Evolutionary conservation across 2,329 filamentous ascomycete species (phyloP).

Genomic region (Didymella keratinophila): DNA sequence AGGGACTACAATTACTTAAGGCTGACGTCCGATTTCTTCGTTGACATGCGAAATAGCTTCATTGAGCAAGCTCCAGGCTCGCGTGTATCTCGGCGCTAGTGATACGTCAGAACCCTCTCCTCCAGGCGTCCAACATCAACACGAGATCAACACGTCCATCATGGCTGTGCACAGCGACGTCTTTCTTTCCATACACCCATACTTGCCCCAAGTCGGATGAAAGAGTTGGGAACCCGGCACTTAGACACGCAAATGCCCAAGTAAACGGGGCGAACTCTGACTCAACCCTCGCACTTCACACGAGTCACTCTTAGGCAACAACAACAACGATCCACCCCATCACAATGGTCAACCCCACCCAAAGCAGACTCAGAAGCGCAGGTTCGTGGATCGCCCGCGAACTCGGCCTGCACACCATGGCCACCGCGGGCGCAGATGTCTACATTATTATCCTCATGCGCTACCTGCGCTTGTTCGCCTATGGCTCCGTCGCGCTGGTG

Average conservation of each 20-base stretch:
- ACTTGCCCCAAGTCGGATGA: background rate
- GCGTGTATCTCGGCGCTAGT: background rate
- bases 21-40: too few relatives aligned
- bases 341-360: background rate
- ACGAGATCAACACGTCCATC: slow-evolving; percentile 8
- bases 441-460: slow-evolving; percentile 49
- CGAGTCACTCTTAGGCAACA: slow-evolving; percentile 1
- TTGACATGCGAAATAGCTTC: too few relatives aligned
- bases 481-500: slow-evolving; percentile 48
- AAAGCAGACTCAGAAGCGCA: background rate
- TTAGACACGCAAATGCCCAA: background rate
- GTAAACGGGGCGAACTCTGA: background rate
- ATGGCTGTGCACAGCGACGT: slow-evolving; percentile 19
- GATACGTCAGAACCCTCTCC: slow-evolving; percentile 5
- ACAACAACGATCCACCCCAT: background rate
- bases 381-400: slow-evolving; percentile 23
- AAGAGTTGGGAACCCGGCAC: background rate
- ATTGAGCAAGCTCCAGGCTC: too few relatives aligned
- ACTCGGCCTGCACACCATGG: slow-evolving; percentile 42
- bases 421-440: slow-evolving; percentile 37
- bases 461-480: slow-evolving; percentile 49
- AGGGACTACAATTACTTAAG: too few relatives aligned
- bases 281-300: background rate
- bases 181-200: background rate
- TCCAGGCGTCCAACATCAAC: slow-evolving; percentile 24